Percentiles rank a stretch among this genome's conserved stretches.
Conservation (phyloP, 495 filamentous ascomycete species). For the Xylaria venustula region DNA sequence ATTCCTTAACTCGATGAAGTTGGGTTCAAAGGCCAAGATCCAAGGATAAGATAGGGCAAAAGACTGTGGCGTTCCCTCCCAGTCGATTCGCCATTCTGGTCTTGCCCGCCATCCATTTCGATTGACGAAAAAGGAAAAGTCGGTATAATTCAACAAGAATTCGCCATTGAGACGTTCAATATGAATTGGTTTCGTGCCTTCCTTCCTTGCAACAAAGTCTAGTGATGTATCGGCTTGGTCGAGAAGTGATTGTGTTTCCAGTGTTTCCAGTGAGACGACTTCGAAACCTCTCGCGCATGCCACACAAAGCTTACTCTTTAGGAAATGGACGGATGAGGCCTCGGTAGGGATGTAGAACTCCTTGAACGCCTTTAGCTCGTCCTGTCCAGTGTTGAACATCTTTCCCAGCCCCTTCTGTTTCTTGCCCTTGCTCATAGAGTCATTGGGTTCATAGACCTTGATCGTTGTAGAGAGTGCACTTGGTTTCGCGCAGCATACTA, state of each 20-base stretch:
- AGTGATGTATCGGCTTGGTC: slow-evolving; percentile 98
- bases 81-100: slow-evolving; percentile 94
- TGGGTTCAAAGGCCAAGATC: slow-evolving; percentile 97
- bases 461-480: slow-evolving; percentile 88
- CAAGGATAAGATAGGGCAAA: slow-evolving; percentile 95
- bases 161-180: slow-evolving; percentile 96
- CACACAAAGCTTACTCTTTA: slow-evolving; percentile 94
- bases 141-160: slow-evolving; percentile 96
- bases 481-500: slow-evolving; percentile 93
- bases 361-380: slow-evolving; percentile 94
- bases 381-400: slow-evolving; percentile 91
- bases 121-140: slow-evolving; percentile 99
- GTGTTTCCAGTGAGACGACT: slow-evolving; percentile 92
- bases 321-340: slow-evolving; percentile 93
- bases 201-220: slow-evolving; percentile 91
- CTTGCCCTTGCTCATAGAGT: slow-evolving; percentile 80
- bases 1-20: slow-evolving; percentile 94
- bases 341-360: slow-evolving; percentile 99
- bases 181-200: slow-evolving; percentile 93
- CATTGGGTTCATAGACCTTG: slow-evolving; percentile 96
- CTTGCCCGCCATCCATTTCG: slow-evolving; percentile 95
- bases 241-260: slow-evolving; percentile 93
- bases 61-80: slow-evolving; percentile 88
- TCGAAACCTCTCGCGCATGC: slow-evolving; percentile 95
- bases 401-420: slow-evolving; percentile 90